Base-by-base conservation (phyloP, 225 moss, liverwort and hornwort species). In the Bryum argenteum region DNA sequence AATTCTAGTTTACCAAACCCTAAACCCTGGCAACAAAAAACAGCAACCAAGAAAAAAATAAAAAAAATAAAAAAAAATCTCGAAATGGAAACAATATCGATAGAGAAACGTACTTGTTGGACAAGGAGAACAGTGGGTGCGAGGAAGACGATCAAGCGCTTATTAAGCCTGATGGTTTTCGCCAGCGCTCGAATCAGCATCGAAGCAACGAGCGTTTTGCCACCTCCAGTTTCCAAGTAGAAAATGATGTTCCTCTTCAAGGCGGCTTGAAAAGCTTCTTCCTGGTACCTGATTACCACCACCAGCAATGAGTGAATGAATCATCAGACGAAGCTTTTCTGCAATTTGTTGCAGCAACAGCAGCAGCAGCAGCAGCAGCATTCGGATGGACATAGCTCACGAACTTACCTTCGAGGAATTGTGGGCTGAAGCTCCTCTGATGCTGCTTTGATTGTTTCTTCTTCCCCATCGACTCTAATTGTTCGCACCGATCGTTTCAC, bases 181-280 rank as follows among this genome's bases (percentile, higher is more conserved):
- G 94, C 94, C 22, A 94, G 78, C n/a, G 88, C 84, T 78, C 87
- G 89, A 11, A 98, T 82, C 80, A 87, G 76, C 62, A 98, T 67
- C 65, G 92, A 92, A n/a, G 97, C 94, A 18, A 98, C 94, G 45
- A 94, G 81, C 16, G 97, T 98, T 68, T 98, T 98, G 23, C 97
- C 97, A 22, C 89, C 88, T 53, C 97, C 97, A 17, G 97, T 98
- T 58, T 98, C 94, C 39, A 98, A 69, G 66, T 87, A 94, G n/a
- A 90, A 76, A 57, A 98, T 89, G 11, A 84, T 91, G 72, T 98
- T 98, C 63, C 71, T 79, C 10, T 75, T 75, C 69, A 85, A 39
- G 3, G 97, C 94, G 80, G 88, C 90, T 33, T 83, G 65, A 48
- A 94, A 88, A 54, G 91, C 88, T 78, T 98, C 89, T 48, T 89